Base-by-base conservation (phyloP, 345 rosid species). In the Moringa oleifera region DNA sequence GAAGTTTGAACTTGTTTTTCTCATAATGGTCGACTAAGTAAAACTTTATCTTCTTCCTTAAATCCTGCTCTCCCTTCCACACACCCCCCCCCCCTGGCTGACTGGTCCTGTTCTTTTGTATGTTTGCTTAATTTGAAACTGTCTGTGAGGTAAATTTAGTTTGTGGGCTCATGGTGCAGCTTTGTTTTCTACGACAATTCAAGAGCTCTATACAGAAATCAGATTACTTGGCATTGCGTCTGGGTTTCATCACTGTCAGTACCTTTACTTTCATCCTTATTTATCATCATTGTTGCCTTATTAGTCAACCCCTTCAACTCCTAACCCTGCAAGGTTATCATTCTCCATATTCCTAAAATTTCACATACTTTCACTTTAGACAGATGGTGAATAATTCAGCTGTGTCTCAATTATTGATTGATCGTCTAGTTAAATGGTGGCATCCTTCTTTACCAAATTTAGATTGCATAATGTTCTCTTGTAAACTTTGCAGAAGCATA, bases 151-250 rank as follows among this genome's bases (percentile, higher is more conserved):
- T 63, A 64, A 52, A 61, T 65, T 24, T 19, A 59, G 18, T 45
- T 58, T 21, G 2, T 24, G 20, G 20, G 51, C 47, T 49, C 4
- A 8, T 21, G 59, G 18, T 78, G 83, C 89, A 92, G 93, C 93
- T 92, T 65, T 92, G 96, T 82, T 92, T 89, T 71, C 78, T 89
- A 23, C 78, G 84, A 60, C 98, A 92, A 58, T 92, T 92, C 66
- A 87, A 75, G 78, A 84, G 81, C 69, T 85, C 95, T 18, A 74
- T 92, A 63, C 74, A 64, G 65, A 92, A 81, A 69, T 87, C 98
- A 52, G 98, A 92, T 65, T 92, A 87, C 82, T 77, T 87, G 61
- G 98, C 98, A 2, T 78, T 92, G 60, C 88, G 96, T 37, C 68
- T 85, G 63, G 95, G 95, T 62, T 87, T 87, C 85, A 79, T 92